Conservation (phyloP, 2,329 filamentous ascomycete species). For the Balansia obtecta region DNA sequence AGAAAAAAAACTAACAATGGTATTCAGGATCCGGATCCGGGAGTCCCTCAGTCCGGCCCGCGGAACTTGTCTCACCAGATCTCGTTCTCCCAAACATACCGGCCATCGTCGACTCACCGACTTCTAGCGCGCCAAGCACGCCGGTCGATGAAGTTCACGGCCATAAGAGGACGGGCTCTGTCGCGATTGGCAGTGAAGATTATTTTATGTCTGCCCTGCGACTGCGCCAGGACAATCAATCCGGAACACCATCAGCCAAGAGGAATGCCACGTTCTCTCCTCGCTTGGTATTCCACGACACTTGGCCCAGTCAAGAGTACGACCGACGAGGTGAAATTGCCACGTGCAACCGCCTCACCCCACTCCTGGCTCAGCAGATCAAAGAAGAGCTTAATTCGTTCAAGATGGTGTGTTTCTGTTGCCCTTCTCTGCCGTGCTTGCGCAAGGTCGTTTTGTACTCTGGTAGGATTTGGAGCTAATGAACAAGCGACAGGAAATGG, state of each 20-base stretch:
- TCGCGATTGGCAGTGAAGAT: constrained; percentile 70
- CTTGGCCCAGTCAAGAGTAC: constrained; percentile 91
- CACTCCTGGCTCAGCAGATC: constrained; percentile 95
- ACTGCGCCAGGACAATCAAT: constrained; percentile 65
- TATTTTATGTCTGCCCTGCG: constrained; percentile 76
- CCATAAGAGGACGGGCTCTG: constrained; percentile 55
- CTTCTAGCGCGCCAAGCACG: constrained; percentile 77
- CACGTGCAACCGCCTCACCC: constrained; percentile 93
- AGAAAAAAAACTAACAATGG: not conserved
- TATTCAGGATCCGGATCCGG: constrained; percentile 53
- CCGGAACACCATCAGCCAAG: constrained; percentile 63
- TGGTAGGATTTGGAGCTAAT: not conserved
- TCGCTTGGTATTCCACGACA: constrained; percentile 88
- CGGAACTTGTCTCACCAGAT: constrained; percentile 35
- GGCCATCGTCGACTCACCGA: constrained; percentile 62
- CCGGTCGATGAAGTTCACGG: constrained; percentile 64
- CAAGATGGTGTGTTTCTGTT: constrained; percentile 56
- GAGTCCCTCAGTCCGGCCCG: constrained; percentile 50
- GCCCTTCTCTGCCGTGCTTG: not conserved
- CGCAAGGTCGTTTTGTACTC: not conserved
- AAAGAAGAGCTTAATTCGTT: constrained; percentile 99
- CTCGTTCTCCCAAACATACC: constrained; percentile 51
- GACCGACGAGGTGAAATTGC: constrained; percentile 92
- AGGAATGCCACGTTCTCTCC: constrained; percentile 72
- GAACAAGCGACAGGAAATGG: constrained; percentile 67